These are phyloP conservation scores for Zizania palustris DNA, from an alignment of 202 grass and related monocot genomes.

Conservation along the genomic window DNA sequence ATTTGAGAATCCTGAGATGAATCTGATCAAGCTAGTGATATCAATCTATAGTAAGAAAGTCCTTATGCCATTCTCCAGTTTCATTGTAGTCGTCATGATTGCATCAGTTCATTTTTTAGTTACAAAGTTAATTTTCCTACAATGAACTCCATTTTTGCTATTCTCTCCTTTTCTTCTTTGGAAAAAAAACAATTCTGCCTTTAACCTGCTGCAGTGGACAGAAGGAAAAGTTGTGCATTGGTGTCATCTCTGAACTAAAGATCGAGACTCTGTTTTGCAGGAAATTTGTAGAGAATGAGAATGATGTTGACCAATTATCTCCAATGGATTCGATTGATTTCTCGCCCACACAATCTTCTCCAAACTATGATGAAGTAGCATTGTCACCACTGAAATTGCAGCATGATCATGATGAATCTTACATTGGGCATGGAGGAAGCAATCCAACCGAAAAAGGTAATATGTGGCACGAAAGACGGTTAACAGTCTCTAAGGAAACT, in stretches of 20 bases:
- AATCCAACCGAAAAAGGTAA: conserved; percentile 35
- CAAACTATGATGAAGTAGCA: conserved; percentile 46
- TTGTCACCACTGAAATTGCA: conserved; percentile 56
- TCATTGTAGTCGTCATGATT: neutral
- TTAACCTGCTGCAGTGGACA: neutral
- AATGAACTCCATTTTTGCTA: neutral
- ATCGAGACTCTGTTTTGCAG: conserved; percentile 48
- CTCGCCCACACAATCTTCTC: conserved; percentile 45
- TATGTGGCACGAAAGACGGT: conserved; percentile 33
- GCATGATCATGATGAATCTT: conserved; percentile 45
- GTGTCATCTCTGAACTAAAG: conserved; percentile 23
- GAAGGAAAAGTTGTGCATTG: neutral
- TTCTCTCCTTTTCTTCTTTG: neutral
- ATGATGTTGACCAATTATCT: conserved; percentile 42
- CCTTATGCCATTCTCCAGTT: neutral
- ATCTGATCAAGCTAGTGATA: conserved; percentile 8
- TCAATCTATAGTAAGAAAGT: conserved; percentile 1
- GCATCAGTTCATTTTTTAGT: neutral
- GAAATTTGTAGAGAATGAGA: conserved; percentile 53
- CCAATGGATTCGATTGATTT: conserved; percentile 57
- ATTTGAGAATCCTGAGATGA: neutral
- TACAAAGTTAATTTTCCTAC: neutral
- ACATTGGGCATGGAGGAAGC: conserved; percentile 19
- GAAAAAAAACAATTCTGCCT: neutral
- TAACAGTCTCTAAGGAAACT: conserved; percentile 60